Base-by-base conservation (phyloP, 2,329 filamentous ascomycete species). In the Verticillium longisporum region DNA sequence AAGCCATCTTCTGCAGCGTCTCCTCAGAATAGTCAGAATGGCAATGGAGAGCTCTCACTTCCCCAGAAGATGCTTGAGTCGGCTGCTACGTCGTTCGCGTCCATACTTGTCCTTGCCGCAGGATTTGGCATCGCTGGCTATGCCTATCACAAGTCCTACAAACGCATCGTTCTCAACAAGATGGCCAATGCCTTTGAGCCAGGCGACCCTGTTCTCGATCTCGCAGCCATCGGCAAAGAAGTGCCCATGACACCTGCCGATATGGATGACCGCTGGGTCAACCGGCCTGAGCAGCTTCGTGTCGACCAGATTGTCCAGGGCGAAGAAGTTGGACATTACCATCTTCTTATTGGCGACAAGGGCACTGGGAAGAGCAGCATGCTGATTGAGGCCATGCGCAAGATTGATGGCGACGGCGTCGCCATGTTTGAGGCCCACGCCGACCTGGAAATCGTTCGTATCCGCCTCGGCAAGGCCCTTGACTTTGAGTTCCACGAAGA, bases 401-500 rank as follows among this genome's bases (percentile, higher is more conserved):
- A 96, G 73, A 88, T 93, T 61, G 85, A 97, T 64, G 95, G 92
- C 4, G 89, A 95, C 63, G 91, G 91, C 26, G 88, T 94, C 55
- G 89, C 93, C 66, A 97, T 99, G 91, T 91, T 98, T 69, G 95
- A 99, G 75, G 93, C 94, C 1, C 95, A 99, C 74, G 89, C 92
- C 5, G 93, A 99, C 73, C 83, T 93, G 1, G 95, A 99, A 70
- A 96, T 99, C 62, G 96, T 99, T 73, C 89, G 95, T 18, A 89
- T 97, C 54, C 85, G 95, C 4, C 83, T 99, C 3, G 95, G 95
- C 32, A 97, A 97, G 72, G 92, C 93, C 1, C 81, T 99, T 50
- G 93, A 99, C 73, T 99, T 93, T 72, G 95, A 99, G 72, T 99
- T 90, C 69, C 92, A 98, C 71, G 95, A 98, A 77, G 95, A 99